These are phyloP conservation scores for Lepiota brunneoincarnata DNA, from an alignment of 768 basidiomycete species.

Conservation along the genomic window DNA sequence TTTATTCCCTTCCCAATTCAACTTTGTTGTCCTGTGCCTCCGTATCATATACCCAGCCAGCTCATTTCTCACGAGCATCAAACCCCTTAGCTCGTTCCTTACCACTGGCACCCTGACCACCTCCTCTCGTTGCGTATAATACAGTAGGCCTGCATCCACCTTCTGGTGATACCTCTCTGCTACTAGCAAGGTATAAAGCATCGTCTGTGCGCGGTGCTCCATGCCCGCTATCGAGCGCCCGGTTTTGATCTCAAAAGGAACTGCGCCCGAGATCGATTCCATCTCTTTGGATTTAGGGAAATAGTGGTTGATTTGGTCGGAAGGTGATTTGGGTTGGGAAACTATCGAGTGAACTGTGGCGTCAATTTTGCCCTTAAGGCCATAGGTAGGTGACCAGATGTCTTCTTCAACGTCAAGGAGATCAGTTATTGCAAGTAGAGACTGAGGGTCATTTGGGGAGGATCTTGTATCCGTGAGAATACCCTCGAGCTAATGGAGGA, in stretches of 20 bases:
- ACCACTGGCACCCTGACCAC: slow-evolving; percentile 79
- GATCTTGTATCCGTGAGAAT: slow-evolving; percentile 68
- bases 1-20: slow-evolving; percentile 11
- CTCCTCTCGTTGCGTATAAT: slow-evolving; percentile 88
- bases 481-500: slow-evolving; percentile 50
- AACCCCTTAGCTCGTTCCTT: slow-evolving; percentile 79
- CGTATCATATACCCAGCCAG: slow-evolving; percentile 71
- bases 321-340: neutral
- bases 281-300: slow-evolving; percentile 3
- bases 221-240: slow-evolving; percentile 72
- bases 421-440: slow-evolving; percentile 68
- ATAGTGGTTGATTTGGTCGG: slow-evolving; percentile 17
- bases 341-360: slow-evolving; percentile 58
- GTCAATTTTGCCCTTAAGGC: slow-evolving; percentile 94
- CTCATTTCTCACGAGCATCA: slow-evolving; percentile 82
- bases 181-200: slow-evolving; percentile 91
- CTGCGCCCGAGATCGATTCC: slow-evolving; percentile 33
- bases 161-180: slow-evolving; percentile 87
- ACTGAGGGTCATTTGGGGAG: slow-evolving; percentile 37
- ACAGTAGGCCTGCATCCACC: slow-evolving; percentile 81
- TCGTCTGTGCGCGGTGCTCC: slow-evolving; percentile 97
- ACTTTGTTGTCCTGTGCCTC: slow-evolving; percentile 14
- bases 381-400: slow-evolving; percentile 94
- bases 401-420: slow-evolving; percentile 94
- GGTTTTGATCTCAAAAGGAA: slow-evolving; percentile 97